Base-by-base conservation (phyloP, 108 stramenopile species). In the Nannochloropsis oceanica region DNA sequence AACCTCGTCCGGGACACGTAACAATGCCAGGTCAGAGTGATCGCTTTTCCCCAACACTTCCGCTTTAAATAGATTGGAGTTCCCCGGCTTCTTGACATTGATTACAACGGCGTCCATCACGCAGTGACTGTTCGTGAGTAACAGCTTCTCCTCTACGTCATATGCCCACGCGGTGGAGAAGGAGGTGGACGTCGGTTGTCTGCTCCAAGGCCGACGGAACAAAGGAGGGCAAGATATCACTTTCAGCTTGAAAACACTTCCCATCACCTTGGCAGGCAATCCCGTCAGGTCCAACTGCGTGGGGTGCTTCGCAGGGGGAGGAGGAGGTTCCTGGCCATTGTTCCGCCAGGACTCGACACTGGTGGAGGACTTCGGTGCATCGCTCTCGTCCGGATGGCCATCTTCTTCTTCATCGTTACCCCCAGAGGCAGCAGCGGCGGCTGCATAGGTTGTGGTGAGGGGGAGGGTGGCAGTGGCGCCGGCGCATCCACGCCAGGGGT, bases 11-110 rank as follows among this genome's bases (percentile, higher is more conserved):
- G 82, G 81, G 10, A 89, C 89, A 83, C 84, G 83, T 18, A 89
- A 44, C 42, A 89, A 43, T 27, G 89, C 89, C 43, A 89, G 89
- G 86, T 89, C 89, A 79, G 88, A 89, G 81, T 89, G 88, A n/a
- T 89, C 84, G 26, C 88, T 88, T 24, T 86, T 82, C 25, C 87
- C 88, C 20, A 73, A n/a, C 59, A 73, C 59, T 73, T 73, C 59
- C 59, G 59, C 59, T 73, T 73, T 73, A 10, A 73, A 73, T 10
- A 73, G 10, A n/a, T 73, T n/a, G 59, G 59, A 18, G n/a, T 73
- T 73, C 2, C 59, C 59, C 59, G 59, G 59, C 10, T 73, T 73
- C n/a, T 73, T 73, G 22, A 73, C 59, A n/a, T 73, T 73, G 59
- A 73, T 73, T 2, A 73, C 59, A 7, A 73, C 59, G 59, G 59